phyloP scores from a whole-genome alignment of 306 rosid genomes.

The Dryas alaskensis region DNA sequence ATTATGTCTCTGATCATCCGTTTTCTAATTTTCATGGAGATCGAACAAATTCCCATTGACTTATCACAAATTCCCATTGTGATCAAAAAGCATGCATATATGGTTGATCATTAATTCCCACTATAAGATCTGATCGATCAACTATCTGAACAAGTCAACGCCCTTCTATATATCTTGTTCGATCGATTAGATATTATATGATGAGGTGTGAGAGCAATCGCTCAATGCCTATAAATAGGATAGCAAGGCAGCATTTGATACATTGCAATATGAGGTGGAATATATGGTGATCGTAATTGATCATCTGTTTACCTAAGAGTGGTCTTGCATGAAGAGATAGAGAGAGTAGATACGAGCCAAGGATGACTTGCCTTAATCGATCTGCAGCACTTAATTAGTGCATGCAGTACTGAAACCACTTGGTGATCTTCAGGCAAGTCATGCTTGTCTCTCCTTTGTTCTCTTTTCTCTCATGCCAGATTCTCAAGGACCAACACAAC shows the following conservation, averaged over 20 bases:
- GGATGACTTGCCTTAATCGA: slow-evolving; percentile 36
- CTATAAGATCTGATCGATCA: too few species aligned
- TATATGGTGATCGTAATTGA: too few species aligned
- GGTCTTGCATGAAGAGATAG: slow-evolving; percentile 15
- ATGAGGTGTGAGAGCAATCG: too few species aligned
- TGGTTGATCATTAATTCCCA: background rate
- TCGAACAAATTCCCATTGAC: background rate
- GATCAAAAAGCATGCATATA: background rate
- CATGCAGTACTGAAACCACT: too few species aligned
- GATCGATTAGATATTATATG: too few species aligned
- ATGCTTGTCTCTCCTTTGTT: slow-evolving; percentile 51
- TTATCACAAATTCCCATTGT: background rate
- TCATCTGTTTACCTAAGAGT: too few species aligned
- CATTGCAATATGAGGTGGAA: too few species aligned
- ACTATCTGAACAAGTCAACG: background rate
- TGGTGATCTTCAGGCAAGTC: slow-evolving; percentile 33
- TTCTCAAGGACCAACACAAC: background rate
- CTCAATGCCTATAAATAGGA: background rate
- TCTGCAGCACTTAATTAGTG: too few species aligned
- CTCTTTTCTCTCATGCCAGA: slow-evolving; percentile 38
- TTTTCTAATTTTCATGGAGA: too few species aligned
- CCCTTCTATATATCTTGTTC: background rate
- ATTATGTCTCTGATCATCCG: too few species aligned
- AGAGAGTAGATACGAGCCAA: slow-evolving; percentile 46
- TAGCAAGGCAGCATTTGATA: background rate